Evolutionary conservation across 139 green algal genomes (phyloP), one percentile per base, ranked within the genome.

Genomic region (Chlamydomonas eustigma): DNA sequence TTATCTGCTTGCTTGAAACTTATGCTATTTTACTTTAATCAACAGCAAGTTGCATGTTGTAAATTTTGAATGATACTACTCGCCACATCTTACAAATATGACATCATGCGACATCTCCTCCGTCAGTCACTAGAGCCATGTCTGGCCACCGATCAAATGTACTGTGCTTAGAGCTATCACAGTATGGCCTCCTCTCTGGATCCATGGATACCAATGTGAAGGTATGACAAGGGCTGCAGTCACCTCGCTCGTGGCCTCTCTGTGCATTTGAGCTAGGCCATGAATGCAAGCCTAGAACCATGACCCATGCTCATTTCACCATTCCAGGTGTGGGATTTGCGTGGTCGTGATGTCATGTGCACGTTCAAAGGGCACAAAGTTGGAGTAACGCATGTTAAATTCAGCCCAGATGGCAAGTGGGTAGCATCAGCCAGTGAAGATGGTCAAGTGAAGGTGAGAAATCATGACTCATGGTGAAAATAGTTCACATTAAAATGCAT

Each of bases 151-250:
- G 88, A 0, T 85, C 82, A 51, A 89, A 89, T 80, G 89, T 89
- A 39, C 66, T 87, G 0, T 84, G 78, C 12, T 64, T 96, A 31
- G 88, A 94, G 39, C 93, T 92, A 75, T 81, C 91, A 50, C 86
- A 88, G 36, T 51, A 77, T 37, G 12, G 70, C 50, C 87, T 91
- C 34, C 73, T 93, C 32, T 88, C 80, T 35, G 87, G 79, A 6
- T 86, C 89, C 33, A 79, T 91, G 76, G 92, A 97, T 83, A 93
- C 87, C 28, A 94, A 91, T 79, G 44, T 94, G 4, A 94, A 94
- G 78, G 79, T 89, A 28, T n/a, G 65, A 70, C 6, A 22, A 31
- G 6, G 18, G 6, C 32, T 35, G 6, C 63, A 22, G 24, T 70
- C 30, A 8, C 6, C 18, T 5, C 63, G 28, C 63, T 28, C 63